Conservation (phyloP, 1,139 yeast genomes). For the Arxiozyma telluris region DNA sequence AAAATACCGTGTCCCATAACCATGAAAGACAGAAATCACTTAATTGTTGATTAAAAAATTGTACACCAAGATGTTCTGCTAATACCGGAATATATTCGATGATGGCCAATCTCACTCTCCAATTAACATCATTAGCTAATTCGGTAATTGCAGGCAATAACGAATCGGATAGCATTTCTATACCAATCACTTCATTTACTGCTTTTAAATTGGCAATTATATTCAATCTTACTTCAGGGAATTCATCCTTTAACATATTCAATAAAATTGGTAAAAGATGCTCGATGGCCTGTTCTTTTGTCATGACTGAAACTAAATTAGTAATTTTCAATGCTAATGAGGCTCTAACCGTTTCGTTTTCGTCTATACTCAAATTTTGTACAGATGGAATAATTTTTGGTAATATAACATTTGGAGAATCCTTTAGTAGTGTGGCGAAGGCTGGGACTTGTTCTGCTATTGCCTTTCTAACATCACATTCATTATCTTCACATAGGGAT, state of each 20-base stretch:
- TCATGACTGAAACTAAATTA: slow-evolving; percentile 76
- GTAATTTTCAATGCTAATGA: slow-evolving; percentile 86
- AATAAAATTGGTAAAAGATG: slow-evolving; percentile 79
- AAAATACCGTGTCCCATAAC: slow-evolving; percentile 97
- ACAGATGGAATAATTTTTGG: slow-evolving; percentile 75
- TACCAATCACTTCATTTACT: slow-evolving; percentile 91
- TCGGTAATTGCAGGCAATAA: slow-evolving; percentile 93
- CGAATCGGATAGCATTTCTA: slow-evolving; percentile 75
- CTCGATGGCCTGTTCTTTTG: slow-evolving; percentile 77
- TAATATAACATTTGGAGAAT: slow-evolving; percentile 43
- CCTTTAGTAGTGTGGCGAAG: slow-evolving; percentile 47
- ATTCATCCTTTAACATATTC: slow-evolving; percentile 92
- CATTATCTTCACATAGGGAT: slow-evolving; percentile 77
- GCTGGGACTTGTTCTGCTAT: slow-evolving; percentile 87
- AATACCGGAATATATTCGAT: slow-evolving; percentile 92
- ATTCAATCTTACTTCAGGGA: slow-evolving; percentile 90
- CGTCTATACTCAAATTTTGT: slow-evolving; percentile 77
- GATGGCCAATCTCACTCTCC: slow-evolving; percentile 97
- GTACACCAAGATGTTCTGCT: slow-evolving; percentile 92
- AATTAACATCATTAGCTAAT: slow-evolving; percentile 89
- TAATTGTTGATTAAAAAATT: slow-evolving; percentile 85
- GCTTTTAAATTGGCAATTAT: slow-evolving; percentile 86
- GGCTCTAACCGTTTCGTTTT: slow-evolving; percentile 86
- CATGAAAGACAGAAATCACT: slow-evolving; percentile 89
- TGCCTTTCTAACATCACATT: slow-evolving; percentile 94